Evolutionary conservation across 495 filamentous ascomycete species (phyloP).

Genomic region (Penicillium waksmanii): DNA sequence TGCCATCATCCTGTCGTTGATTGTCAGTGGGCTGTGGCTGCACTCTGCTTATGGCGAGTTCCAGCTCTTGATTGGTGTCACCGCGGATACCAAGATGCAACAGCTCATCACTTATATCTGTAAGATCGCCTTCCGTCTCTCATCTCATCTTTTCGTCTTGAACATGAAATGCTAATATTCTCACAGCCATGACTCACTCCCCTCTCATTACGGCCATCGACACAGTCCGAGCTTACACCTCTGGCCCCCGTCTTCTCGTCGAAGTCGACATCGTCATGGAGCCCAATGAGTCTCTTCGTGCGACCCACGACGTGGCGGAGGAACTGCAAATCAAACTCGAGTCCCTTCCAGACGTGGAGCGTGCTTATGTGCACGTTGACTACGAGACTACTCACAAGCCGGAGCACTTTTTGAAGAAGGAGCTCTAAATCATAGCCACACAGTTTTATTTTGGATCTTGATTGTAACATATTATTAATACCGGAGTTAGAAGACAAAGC

Average conservation of each 20-base stretch:
- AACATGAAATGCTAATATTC: slow-evolving; percentile 4
- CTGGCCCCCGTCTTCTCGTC: slow-evolving; percentile 84
- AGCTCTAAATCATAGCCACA: slow-evolving; percentile 41
- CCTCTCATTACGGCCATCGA: slow-evolving; percentile 81
- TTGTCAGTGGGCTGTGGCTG: slow-evolving; percentile 81
- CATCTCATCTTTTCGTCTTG: slow-evolving; percentile 1
- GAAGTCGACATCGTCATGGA: slow-evolving; percentile 93
- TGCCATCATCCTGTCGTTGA: slow-evolving; percentile 76
- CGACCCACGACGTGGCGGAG: slow-evolving; percentile 93
- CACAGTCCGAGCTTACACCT: slow-evolving; percentile 91
- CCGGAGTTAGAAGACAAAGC: not conserved
- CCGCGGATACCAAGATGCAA: slow-evolving; percentile 81
- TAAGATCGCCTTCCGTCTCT: slow-evolving; percentile 31
- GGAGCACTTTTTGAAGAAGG: slow-evolving; percentile 69
- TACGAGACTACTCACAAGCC: slow-evolving; percentile 98
- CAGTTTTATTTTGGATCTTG: not conserved
- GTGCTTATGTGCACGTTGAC: slow-evolving; percentile 96
- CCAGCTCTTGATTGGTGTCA: slow-evolving; percentile 85
- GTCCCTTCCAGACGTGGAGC: slow-evolving; percentile 86
- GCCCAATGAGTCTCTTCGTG: slow-evolving; percentile 63
- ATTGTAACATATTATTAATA: not conserved
- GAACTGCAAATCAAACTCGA: slow-evolving; percentile 94
- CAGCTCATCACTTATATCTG: slow-evolving; percentile 97
- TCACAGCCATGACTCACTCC: slow-evolving; percentile 80
- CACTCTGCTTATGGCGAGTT: slow-evolving; percentile 88